Base-by-base conservation (phyloP, 2,329 filamentous ascomycete species). In the Fusarium tjaetaba region DNA sequence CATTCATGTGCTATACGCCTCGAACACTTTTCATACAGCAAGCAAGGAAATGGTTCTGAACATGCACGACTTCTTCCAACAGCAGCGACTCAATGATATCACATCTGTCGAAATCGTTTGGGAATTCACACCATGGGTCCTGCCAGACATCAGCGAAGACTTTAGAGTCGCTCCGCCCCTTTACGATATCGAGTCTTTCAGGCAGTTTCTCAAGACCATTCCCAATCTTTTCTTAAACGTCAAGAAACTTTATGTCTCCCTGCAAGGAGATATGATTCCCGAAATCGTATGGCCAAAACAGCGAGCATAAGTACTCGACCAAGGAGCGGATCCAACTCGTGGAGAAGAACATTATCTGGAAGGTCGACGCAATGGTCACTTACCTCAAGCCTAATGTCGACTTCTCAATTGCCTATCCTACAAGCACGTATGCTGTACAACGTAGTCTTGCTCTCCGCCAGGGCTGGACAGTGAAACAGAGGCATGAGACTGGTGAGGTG, bases 1-100 rank as follows among this genome's bases (percentile, higher is more conserved):
- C 7, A 73, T 80, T 43, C 65, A 79, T 13, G 68, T 80, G 11
- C 69, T 82, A 11, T 82, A 80, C 61, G 46, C 70, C 5, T 77
- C 75, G 10, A 82, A 81, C 57, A 79, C 72, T 15, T 70, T 80
- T 28, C 62, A 78, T 36, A 72, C 70, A 2, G 56, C 61, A 18
- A 75, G 75, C 60, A 72, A 74, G 15, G 58, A 45, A 11, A 52
- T 80, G 63, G 26, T 79, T 11, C 41, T 74, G 51, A 32, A 63
- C 15, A 43, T 78, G 22, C 49, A 49, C 6, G 43, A 46, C 5
- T 61, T 79, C 10, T 53, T 80, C 8, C 71, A 74, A 4, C 73
- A 74, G 7, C 74, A 78, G 22, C 70, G 77, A 36, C 48, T 78
- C 4, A 57, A 70, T 13, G 59, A 53, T 36, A 76, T 80, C 22